Percentiles rank a stretch among this genome's conserved stretches.
phyloP scores from a whole-genome alignment of 2,329 filamentous ascomycete genomes.

The Zasmidium citrigriseum region DNA sequence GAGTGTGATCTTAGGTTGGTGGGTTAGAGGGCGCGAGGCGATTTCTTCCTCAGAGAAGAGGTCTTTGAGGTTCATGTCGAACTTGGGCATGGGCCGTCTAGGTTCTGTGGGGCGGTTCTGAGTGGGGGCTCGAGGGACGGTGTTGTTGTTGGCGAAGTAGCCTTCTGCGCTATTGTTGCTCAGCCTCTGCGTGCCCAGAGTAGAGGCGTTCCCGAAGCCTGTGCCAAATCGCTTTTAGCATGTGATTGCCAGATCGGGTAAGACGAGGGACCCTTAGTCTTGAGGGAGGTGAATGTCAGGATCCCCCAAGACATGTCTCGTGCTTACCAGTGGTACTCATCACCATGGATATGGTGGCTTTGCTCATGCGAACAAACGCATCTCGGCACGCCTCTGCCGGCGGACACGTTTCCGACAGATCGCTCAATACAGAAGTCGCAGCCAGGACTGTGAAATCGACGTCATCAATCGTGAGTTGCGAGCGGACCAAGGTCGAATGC shows the following conservation, averaged over 20 bases:
- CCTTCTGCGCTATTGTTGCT: conserved; percentile 26
- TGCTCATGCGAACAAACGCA: conserved; percentile 91
- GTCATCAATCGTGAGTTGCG: conserved; percentile 85
- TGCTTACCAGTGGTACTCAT: conserved; percentile 61
- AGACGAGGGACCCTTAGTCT: not conserved
- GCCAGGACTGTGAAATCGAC: conserved; percentile 96
- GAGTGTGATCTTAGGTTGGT: conserved; percentile 14
- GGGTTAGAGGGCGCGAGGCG: conserved; percentile 35
- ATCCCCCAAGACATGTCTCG: not conserved
- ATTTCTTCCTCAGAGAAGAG: conserved; percentile 50
- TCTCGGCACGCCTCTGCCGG: conserved; percentile 93
- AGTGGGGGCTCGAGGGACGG: conserved; percentile 3
- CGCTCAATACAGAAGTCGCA: conserved; percentile 87
- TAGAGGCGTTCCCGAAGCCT: conserved; percentile 63
- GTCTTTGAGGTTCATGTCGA: conserved; percentile 59
- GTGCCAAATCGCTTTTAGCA: conserved; percentile 46
- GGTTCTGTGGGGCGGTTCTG: conserved; percentile 9
- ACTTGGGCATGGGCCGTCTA: conserved; percentile 46
- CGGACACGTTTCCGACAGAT: conserved; percentile 91
- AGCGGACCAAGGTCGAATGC: conserved; percentile 88
- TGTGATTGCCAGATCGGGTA: not conserved
- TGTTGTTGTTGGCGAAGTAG: conserved; percentile 25
- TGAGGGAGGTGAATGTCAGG: not conserved
- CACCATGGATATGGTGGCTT: conserved; percentile 93
- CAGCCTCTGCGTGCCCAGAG: conserved; percentile 31